Base-by-base conservation (phyloP, 2,329 filamentous ascomycete species). In the Tympanopsis confertula region DNA sequence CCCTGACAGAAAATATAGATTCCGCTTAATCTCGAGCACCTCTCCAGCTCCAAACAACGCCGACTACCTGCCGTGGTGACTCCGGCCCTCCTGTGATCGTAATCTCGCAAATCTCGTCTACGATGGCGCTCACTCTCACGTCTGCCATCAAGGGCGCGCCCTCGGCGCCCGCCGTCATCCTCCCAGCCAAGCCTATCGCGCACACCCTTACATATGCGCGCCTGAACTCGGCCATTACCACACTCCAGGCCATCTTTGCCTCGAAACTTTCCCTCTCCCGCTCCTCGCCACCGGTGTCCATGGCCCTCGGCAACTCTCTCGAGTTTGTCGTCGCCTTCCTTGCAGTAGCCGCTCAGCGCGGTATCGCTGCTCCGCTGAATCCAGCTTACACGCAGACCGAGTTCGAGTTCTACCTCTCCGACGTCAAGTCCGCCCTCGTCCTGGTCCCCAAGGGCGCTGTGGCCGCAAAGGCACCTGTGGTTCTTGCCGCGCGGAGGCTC, bases 381-480 rank as follows among this genome's bases (percentile, higher is more conserved):
- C 78, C 86, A 29, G 81, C 79, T 33, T 93, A 93, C 66, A 93
- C 88, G 64, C 84, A 91, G 59, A 79, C 79, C 40, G 86, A 93
- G 58, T 91, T 89, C 55, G 86, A 91, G 56, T 93, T 93, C 61
- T 93, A 91, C 59, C 89, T 94, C 51, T 81, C 87, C 45, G 86
- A 94, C 54, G 68, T 93, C 48, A 84, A 79, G 53, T 89, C 86
- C 4, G 80, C 80, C 22, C 65, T 93, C 41, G 74, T 86, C 20
- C 66, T 93, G 24, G 81, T 93, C 7, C 85, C 86, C 12, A 68
- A 68, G 47, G 85, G 83, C 13, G 74, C 79, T 13, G 83, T 76
- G 49, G 65, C 67, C 10, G 69, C 77, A 47, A 66, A 79, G 53
- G 78, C 75, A 7, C 72, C 83, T 12, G 84, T 82, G 19, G 82